A percentile compares a stretch with the other conserved stretches of the same genome.
Evolutionary conservation across 495 filamentous ascomycete genomes (phyloP).

Genomic region (Podospora tetraspora): DNA sequence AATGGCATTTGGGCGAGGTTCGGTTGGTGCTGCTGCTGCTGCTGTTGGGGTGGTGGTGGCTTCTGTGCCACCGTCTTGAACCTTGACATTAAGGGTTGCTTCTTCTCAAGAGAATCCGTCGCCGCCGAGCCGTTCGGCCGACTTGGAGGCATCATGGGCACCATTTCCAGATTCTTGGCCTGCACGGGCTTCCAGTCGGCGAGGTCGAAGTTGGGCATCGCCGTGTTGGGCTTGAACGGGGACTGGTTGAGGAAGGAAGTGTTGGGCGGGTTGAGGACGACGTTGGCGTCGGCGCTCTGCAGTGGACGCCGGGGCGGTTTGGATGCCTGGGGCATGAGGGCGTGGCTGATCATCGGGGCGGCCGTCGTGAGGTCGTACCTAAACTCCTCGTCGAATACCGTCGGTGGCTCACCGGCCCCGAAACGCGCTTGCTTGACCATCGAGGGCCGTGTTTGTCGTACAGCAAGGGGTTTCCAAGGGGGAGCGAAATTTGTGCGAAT

Average conservation of each 20-base stretch:
- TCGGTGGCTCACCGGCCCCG: slow-evolving; percentile 43
- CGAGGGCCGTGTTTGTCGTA: slow-evolving; percentile 15
- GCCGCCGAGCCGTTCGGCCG: slow-evolving; percentile 48
- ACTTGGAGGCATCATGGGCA: slow-evolving; percentile 69
- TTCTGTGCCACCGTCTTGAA: slow-evolving; percentile 59
- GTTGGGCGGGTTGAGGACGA: slow-evolving; percentile 53
- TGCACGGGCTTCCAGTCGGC: slow-evolving; percentile 42
- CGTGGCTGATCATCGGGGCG: slow-evolving; percentile 41
- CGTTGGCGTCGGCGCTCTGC: slow-evolving; percentile 48
- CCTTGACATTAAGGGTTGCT: slow-evolving; percentile 53
- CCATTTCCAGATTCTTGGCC: slow-evolving; percentile 47
- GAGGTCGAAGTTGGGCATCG: slow-evolving; percentile 34
- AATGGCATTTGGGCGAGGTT: background rate
- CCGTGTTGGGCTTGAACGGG: slow-evolving; percentile 48
- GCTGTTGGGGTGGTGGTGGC: slow-evolving; percentile 44
- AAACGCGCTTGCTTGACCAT: slow-evolving; percentile 59
- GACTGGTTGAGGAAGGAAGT: slow-evolving; percentile 50
- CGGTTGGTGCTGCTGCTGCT: background rate
- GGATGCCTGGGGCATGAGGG: slow-evolving; percentile 47
- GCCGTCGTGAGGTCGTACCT: slow-evolving; percentile 40
- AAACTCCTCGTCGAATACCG: slow-evolving; percentile 60
- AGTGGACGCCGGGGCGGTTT: slow-evolving; percentile 43
- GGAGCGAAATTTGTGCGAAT: background rate
- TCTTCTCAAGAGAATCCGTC: slow-evolving; percentile 87
- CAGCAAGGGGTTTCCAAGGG: background rate